phyloP scores from a whole-genome alignment of 495 filamentous ascomycete genomes.

The Schizothecium vesticola region DNA sequence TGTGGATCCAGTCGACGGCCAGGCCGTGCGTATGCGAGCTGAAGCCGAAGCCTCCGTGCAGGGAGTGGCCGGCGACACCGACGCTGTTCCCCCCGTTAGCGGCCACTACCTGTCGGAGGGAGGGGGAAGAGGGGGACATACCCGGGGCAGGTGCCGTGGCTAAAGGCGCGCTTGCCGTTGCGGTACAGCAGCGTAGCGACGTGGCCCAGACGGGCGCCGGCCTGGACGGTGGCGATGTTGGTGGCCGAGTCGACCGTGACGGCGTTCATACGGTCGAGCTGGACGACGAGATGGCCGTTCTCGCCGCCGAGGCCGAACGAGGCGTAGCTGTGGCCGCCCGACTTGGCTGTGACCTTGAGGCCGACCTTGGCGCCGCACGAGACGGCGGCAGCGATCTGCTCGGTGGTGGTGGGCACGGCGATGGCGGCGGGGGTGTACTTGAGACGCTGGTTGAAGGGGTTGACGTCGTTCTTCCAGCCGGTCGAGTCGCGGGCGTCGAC shows the following conservation, averaged over 20 bases:
- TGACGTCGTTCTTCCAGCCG: slow-evolving; percentile 36
- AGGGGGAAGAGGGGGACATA: slow-evolving; percentile 9
- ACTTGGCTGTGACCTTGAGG: slow-evolving; percentile 40
- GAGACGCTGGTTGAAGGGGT: slow-evolving; percentile 38
- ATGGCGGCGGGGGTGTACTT: slow-evolving; percentile 37
- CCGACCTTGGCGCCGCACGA: slow-evolving; percentile 37
- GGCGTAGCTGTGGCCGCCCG: slow-evolving; percentile 44
- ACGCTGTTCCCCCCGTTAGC: slow-evolving; percentile 23
- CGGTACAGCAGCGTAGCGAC: slow-evolving; percentile 34
- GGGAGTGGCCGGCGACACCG: slow-evolving; percentile 39
- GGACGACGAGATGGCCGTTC: slow-evolving; percentile 42
- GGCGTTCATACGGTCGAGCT: slow-evolving; percentile 40
- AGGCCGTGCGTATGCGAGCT: slow-evolving; percentile 42
- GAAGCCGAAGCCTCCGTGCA: slow-evolving; percentile 44
- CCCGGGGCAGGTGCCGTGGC: slow-evolving; percentile 45
- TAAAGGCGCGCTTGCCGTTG: slow-evolving; percentile 39
- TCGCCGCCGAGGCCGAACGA: slow-evolving; percentile 44
- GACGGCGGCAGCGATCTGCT: slow-evolving; percentile 40
- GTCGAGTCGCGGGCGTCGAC: slow-evolving; percentile 29
- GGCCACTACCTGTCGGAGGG: neutral
- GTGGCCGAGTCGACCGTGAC: slow-evolving; percentile 37
- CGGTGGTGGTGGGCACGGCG: slow-evolving; percentile 34
- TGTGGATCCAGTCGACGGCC: slow-evolving; percentile 40
- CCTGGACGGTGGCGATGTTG: slow-evolving; percentile 36
- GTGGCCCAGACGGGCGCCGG: slow-evolving; percentile 38